Conservation (phyloP, 2,329 filamentous ascomycete genomes). For the Fusarium duplospermum region DNA sequence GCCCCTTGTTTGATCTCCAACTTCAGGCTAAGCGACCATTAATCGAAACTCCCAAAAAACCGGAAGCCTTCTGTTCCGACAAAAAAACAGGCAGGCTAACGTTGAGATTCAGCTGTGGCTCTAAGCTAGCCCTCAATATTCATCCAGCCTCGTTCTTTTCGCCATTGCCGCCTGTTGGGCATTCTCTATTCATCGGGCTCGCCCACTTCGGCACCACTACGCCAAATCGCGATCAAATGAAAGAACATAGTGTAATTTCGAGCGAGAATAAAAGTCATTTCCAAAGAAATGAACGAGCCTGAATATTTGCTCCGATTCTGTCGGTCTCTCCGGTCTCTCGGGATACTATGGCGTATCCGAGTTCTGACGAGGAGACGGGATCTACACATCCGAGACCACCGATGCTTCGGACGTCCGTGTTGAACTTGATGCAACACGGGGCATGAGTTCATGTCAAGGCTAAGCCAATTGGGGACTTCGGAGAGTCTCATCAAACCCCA, state of each 20-base stretch:
- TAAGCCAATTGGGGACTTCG: conserved; percentile 7
- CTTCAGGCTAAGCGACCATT: conserved; percentile 34
- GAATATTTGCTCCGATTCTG: background rate
- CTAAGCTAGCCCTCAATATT: background rate
- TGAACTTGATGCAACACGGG: background rate
- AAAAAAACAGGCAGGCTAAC: conserved; percentile 4
- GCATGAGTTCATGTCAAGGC: background rate
- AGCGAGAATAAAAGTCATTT: background rate
- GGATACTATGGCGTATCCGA: background rate
- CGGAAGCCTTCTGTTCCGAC: conserved; percentile 33
- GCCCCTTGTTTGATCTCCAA: conserved; percentile 35
- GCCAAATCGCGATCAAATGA: background rate
- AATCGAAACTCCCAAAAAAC: conserved; percentile 29
- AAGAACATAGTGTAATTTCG: background rate
- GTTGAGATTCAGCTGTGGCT: background rate
- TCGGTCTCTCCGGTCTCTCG: background rate
- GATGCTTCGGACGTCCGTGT: conserved; percentile 12
- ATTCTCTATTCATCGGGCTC: background rate
- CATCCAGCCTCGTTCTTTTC: background rate
- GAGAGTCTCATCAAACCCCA: conserved; percentile 2
- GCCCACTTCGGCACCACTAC: background rate
- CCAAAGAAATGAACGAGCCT: background rate
- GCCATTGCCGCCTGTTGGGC: background rate
- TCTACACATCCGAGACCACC: conserved; percentile 41
- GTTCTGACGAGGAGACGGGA: conserved; percentile 28